These are phyloP conservation scores for Pseudonitzschia delicatissima DNA, from an alignment of 108 stramenopile species.

Conservation along the genomic window DNA sequence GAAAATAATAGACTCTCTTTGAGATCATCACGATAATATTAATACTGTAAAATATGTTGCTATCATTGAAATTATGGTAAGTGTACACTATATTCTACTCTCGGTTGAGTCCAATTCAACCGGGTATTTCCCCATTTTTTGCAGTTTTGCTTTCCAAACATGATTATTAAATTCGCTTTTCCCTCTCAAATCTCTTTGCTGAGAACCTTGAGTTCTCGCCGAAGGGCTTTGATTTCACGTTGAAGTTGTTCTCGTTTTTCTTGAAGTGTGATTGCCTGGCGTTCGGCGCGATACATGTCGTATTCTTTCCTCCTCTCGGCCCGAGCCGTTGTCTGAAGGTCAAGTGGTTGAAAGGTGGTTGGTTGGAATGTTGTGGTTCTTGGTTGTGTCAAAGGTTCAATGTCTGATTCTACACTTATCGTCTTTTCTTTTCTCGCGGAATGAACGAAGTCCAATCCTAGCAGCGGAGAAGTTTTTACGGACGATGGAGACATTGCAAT, in stretches of 20 bases:
- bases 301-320: slow-evolving; percentile 45
- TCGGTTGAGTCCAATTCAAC: no score
- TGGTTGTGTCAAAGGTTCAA: no score
- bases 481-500: neutral
- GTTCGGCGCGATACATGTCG: slow-evolving; percentile 25
- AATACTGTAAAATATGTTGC: no score
- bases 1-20: no score
- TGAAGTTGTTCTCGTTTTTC: slow-evolving; percentile 16
- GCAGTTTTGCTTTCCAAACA: no score
- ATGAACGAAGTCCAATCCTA: slow-evolving; percentile 5
- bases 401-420: neutral
- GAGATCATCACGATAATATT: no score
- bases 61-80: no score
- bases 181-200: slow-evolving; percentile 21
- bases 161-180: no score
- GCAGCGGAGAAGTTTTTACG: neutral
- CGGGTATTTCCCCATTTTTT: no score
- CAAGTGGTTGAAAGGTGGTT: slow-evolving; percentile 7
- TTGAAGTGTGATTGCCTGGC: slow-evolving; percentile 1
- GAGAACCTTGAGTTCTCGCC: slow-evolving; percentile 28
- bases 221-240: slow-evolving; percentile 22
- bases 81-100: no score
- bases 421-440: neutral
- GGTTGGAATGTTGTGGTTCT: slow-evolving; percentile 18
- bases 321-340: slow-evolving; percentile 44